These are phyloP conservation scores for Neonectria hederae DNA, from an alignment of 2,329 filamentous ascomycete genomes.

Conservation along the genomic window DNA sequence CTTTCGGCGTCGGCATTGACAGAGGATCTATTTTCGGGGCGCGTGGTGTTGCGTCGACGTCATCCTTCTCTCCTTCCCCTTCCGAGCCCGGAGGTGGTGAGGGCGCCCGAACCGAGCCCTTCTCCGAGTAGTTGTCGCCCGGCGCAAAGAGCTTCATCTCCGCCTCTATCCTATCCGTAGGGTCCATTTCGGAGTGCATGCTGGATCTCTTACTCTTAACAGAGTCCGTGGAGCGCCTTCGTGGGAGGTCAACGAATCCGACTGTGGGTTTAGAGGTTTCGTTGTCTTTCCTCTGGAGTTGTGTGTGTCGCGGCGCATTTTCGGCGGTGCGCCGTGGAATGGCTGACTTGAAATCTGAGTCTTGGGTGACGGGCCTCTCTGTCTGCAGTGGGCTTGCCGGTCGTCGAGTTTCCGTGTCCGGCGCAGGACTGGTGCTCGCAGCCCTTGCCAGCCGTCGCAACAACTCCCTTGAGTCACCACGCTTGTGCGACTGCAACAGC, in stretches of 20 bases:
- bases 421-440: constrained; percentile 56
- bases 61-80: constrained; percentile 43
- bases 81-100: constrained; percentile 52
- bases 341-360: constrained; percentile 28
- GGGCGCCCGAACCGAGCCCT: constrained; percentile 61
- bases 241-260: constrained; percentile 57
- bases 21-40: constrained; percentile 56
- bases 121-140: constrained; percentile 64
- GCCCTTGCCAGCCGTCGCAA: constrained; percentile 60
- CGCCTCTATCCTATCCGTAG: constrained; percentile 64
- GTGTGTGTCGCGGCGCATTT: constrained; percentile 25
- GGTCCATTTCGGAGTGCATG: constrained; percentile 62
- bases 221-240: constrained; percentile 57
- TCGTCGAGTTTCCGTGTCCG: constrained; percentile 39
- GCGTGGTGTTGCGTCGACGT: constrained; percentile 59
- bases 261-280: constrained; percentile 52
- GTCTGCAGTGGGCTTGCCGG: constrained; percentile 25
- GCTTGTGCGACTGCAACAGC: constrained; percentile 35
- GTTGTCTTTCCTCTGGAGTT: constrained; percentile 34
- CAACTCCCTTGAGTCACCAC: constrained; percentile 58
- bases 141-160: constrained; percentile 67
- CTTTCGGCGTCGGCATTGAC: constrained; percentile 62
- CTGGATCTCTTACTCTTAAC: constrained; percentile 59
- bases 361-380: constrained; percentile 4
- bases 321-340: constrained; percentile 32